Percentiles rank a stretch among this genome's conserved stretches.
Conservation (phyloP, 202 grass and related monocot genomes). For the Brachypodium distachyon region DNA sequence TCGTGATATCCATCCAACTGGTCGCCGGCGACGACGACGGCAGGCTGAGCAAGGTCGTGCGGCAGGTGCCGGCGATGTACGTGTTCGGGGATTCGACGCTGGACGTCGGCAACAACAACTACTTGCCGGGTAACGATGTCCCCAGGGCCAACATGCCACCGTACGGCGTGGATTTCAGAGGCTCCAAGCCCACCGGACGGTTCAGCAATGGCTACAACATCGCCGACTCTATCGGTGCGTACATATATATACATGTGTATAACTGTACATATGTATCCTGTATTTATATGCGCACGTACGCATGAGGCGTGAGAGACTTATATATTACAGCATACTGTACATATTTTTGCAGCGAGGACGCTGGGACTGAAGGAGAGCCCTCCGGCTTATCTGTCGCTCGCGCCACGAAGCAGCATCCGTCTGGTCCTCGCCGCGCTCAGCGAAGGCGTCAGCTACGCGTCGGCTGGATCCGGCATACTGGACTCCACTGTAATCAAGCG, state of each 20-base stretch:
- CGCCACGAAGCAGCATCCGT: background rate
- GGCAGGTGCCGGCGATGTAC: constrained; percentile 27
- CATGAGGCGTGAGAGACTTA: too few relatives aligned
- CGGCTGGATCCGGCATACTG: constrained; percentile 38
- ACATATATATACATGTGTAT: background rate
- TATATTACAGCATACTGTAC: too few relatives aligned
- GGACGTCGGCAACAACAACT: constrained; percentile 45
- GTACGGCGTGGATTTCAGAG: constrained; percentile 25
- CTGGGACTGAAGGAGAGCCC: constrained; percentile 31
- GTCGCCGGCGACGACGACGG: background rate
- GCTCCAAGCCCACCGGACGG: constrained; percentile 30
- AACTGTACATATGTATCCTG: background rate
- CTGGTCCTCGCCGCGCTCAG: background rate
- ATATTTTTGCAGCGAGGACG: background rate
- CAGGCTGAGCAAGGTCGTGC: background rate
- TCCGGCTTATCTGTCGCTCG: constrained; percentile 10
- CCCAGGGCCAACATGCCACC: constrained; percentile 5
- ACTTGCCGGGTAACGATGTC: background rate
- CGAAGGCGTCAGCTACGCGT: constrained; percentile 42
- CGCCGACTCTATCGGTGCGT: constrained; percentile 21
- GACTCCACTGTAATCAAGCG: constrained; percentile 49
- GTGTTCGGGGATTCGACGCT: constrained; percentile 40
- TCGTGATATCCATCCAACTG: background rate
- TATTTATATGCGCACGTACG: background rate
- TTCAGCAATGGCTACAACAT: constrained; percentile 54